phyloP scores from a whole-genome alignment of 345 rosid species.

The Triadica sebifera region DNA sequence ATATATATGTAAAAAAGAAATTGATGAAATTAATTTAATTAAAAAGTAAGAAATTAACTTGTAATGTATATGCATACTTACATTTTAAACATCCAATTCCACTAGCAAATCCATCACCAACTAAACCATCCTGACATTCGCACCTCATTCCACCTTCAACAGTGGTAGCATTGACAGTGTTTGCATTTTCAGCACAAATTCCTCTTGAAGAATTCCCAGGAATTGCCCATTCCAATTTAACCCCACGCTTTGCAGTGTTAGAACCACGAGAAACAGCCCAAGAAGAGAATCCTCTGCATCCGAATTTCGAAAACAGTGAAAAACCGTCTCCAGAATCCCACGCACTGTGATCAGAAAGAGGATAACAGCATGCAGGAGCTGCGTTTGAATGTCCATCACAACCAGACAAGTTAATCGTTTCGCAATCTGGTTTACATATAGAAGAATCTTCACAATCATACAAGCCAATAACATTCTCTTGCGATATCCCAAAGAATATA shows the following conservation, averaged over 20 bases:
- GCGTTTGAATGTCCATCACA: slow-evolving; percentile 53
- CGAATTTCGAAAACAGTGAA: slow-evolving; percentile 60
- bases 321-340: slow-evolving; percentile 65
- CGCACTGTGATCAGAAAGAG: slow-evolving; percentile 65
- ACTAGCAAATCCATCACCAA: slow-evolving; percentile 63
- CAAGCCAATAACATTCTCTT: slow-evolving; percentile 65
- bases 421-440: slow-evolving; percentile 65
- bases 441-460: slow-evolving; percentile 90
- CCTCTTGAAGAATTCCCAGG: slow-evolving; percentile 47
- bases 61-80: slow-evolving; percentile 24
- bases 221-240: slow-evolving; percentile 81
- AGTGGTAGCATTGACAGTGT: slow-evolving; percentile 56
- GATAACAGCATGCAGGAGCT: slow-evolving; percentile 73
- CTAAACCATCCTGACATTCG: slow-evolving; percentile 61
- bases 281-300: slow-evolving; percentile 77
- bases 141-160: slow-evolving; percentile 63
- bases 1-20: not conserved
- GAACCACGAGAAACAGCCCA: slow-evolving; percentile 67
- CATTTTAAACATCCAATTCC: slow-evolving; percentile 72
- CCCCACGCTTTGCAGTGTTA: slow-evolving; percentile 59
- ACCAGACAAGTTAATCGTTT: slow-evolving; percentile 55
- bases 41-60: not conserved
- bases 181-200: slow-evolving; percentile 47
- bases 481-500: slow-evolving; percentile 52
- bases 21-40: not conserved